Evolutionary conservation across 306 rosid genomes (phyloP).

Genomic region (Sicyos edulis): DNA sequence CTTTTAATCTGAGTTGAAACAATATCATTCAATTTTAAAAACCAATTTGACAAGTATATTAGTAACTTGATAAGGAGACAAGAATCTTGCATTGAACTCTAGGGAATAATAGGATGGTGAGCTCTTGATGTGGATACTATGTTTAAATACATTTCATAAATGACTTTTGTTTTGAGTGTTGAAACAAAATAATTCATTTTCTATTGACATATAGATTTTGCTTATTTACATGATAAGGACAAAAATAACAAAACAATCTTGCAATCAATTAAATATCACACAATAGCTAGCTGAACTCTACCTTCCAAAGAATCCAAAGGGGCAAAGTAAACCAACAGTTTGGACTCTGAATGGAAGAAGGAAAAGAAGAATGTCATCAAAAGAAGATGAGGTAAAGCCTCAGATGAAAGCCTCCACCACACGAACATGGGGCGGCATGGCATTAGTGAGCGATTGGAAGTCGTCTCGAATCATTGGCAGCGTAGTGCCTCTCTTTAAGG

Average conservation of each 20-base stretch:
- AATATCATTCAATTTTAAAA: no score
- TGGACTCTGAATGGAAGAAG: no score
- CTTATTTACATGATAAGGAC: conserved; percentile 8
- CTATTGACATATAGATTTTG: neutral
- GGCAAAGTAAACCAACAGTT: no score
- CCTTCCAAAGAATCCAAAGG: no score
- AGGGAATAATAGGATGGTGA: conserved; percentile 24
- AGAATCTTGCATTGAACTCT: no score
- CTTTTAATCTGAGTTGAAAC: neutral
- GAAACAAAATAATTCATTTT: neutral
- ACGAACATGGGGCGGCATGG: neutral
- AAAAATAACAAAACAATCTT: conserved; percentile 11
- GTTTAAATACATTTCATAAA: neutral
- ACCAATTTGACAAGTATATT: no score
- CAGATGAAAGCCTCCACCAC: neutral
- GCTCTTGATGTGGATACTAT: neutral
- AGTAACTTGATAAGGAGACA: no score
- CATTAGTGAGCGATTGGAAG: neutral
- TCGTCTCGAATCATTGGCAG: neutral
- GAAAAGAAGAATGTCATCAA: conserved; percentile 5
- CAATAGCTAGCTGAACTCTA: neutral
- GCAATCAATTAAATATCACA: conserved; percentile 15
- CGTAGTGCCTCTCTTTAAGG: conserved; percentile 35
- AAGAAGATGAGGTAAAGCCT: neutral
- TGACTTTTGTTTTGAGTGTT: neutral